These are phyloP conservation scores for Aspergillus sp. DNA, from an alignment of 2,329 filamentous ascomycete genomes.

Conservation along the genomic window DNA sequence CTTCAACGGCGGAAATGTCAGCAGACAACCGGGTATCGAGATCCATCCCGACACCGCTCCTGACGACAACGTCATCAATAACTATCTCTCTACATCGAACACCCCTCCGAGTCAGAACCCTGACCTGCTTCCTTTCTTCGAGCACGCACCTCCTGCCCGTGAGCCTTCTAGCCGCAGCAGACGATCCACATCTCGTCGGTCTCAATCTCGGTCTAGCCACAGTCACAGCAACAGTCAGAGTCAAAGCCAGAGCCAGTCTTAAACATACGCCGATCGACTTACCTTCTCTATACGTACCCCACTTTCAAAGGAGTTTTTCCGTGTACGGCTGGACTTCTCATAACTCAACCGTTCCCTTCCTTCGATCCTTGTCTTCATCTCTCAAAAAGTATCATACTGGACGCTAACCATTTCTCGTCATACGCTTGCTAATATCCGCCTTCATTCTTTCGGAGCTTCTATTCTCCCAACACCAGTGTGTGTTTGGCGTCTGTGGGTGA, in stretches of 20 bases:
- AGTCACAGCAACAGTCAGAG: background rate
- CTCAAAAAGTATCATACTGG: constrained; percentile 1
- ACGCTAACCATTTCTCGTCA: background rate
- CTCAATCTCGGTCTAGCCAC: constrained; percentile 37
- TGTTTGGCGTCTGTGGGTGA: constrained; percentile 2
- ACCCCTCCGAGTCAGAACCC: constrained; percentile 54
- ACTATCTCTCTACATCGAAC: constrained; percentile 39
- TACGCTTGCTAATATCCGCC: background rate
- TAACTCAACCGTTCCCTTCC: background rate
- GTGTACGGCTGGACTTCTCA: background rate
- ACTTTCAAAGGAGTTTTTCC: background rate
- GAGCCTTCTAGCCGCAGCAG: constrained; percentile 40
- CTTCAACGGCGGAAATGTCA: constrained; percentile 42
- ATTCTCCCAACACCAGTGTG: background rate
- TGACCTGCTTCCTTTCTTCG: constrained; percentile 49
- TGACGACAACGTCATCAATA: constrained; percentile 50
- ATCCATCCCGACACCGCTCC: constrained; percentile 52
- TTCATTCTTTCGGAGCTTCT: constrained; percentile 8
- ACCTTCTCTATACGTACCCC: background rate
- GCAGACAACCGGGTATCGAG: constrained; percentile 50
- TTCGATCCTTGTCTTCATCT: background rate
- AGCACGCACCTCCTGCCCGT: constrained; percentile 43
- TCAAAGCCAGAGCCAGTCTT: background rate
- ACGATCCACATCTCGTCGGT: constrained; percentile 42
- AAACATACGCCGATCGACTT: background rate